Conservation (phyloP, 169 alveolate species). For the Plasmodium fragile region DNA sequence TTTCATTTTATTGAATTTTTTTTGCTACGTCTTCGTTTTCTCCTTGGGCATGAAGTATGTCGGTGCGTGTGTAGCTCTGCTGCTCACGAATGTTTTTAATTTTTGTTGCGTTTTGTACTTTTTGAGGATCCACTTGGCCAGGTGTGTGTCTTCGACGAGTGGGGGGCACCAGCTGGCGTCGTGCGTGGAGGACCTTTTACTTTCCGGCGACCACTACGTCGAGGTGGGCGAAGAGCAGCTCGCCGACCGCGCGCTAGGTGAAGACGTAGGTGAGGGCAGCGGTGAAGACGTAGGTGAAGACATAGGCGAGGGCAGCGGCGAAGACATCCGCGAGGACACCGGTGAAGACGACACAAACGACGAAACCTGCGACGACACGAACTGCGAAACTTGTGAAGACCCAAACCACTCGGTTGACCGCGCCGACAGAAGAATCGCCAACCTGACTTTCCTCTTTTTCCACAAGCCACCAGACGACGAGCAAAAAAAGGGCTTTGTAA, state of each 20-base stretch:
- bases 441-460: not conserved
- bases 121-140: not conserved
- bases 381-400: not conserved
- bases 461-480: slow-evolving; percentile 4
- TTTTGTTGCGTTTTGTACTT: not conserved
- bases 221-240: not conserved
- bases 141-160: not conserved
- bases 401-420: too few species aligned
- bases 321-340: not conserved
- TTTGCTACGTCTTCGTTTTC: slow-evolving; percentile 26
- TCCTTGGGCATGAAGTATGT: not conserved
- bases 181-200: not conserved
- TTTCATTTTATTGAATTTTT: slow-evolving; percentile 16
- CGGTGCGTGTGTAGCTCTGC: slow-evolving; percentile 13
- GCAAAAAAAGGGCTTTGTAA: not conserved
- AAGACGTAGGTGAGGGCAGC: not conserved
- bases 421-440: not conserved
- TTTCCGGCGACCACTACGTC: not conserved
- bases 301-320: not conserved
- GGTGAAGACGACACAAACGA: not conserved
- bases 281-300: not conserved
- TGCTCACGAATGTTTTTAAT: slow-evolving; percentile 13
- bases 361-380: too few species aligned
- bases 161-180: not conserved
- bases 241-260: too few species aligned